Conservation (phyloP, 768 basidiomycete species). For the Guyanaporus albipodus region DNA sequence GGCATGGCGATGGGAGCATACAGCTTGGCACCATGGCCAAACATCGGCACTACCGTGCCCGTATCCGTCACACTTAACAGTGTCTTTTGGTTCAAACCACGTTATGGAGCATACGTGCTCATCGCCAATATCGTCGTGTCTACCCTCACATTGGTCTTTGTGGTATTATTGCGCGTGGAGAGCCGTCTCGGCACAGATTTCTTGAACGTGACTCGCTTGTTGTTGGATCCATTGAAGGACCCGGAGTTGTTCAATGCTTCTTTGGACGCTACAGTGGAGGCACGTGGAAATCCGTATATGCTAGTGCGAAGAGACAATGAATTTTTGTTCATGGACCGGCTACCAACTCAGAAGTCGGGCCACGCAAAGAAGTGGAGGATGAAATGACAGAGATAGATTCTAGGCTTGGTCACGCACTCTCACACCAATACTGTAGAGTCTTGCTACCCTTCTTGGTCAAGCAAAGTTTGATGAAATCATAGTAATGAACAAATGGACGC, state of each 20-base stretch:
- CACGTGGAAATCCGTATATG: conserved; percentile 4
- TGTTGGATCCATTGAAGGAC: conserved; percentile 11
- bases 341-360: too few relatives aligned
- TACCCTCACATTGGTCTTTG: conserved; percentile 1
- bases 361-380: too few relatives aligned
- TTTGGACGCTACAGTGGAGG: neutral
- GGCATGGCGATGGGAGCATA: conserved; percentile 8
- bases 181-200: conserved; percentile 10
- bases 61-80: neutral
- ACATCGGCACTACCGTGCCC: accelerated
- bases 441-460: too few relatives aligned
- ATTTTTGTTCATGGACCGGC: neutral
- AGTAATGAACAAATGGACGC: too few relatives aligned
- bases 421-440: too few relatives aligned
- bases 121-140: conserved; percentile 10
- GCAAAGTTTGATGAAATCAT: too few relatives aligned
- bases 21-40: neutral
- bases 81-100: neutral
- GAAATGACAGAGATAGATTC: too few relatives aligned
- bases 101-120: conserved; percentile 4
- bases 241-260: conserved; percentile 12
- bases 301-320: conserved; percentile 1
- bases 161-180: conserved; percentile 2
- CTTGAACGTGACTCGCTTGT: conserved; percentile 4
- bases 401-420: too few relatives aligned